phyloP scores from a whole-genome alignment of 768 basidiomycete genomes.

The Auriscalpium vulgare region DNA sequence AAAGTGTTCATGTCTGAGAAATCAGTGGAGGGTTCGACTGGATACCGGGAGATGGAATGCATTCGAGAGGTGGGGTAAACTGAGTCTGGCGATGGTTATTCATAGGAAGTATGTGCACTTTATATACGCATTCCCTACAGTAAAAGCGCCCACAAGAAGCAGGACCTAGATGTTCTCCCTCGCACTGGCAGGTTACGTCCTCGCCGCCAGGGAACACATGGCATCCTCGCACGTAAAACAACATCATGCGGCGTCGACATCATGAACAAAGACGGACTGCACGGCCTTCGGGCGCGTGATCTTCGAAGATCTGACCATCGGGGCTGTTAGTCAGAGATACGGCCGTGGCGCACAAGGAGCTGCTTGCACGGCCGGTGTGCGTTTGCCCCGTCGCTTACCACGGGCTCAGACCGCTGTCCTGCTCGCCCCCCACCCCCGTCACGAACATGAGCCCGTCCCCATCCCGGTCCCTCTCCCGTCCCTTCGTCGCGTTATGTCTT shows the following conservation, averaged over 20 bases:
- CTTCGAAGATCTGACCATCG: background rate
- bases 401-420: background rate
- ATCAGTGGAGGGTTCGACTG: too few species aligned
- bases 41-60: too few species aligned
- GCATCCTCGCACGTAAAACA: background rate
- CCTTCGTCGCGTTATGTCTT: slow-evolving; percentile 16
- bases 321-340: too few species aligned
- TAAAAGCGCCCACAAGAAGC: too few species aligned
- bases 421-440: slow-evolving; percentile 4
- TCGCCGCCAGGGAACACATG: background rate
- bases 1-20: too few species aligned
- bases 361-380: too few species aligned
- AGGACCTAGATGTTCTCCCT: background rate
- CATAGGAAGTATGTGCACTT: too few species aligned
- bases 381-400: background rate
- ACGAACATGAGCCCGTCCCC: slow-evolving; percentile 9
- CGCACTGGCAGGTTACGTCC: background rate
- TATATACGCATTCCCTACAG: too few species aligned
- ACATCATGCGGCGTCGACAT: background rate
- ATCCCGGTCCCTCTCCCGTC: slow-evolving; percentile 17
- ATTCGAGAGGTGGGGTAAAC: too few species aligned
- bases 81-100: too few species aligned
- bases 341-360: too few species aligned
- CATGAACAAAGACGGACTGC: background rate
- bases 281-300: too few species aligned